phyloP scores from a whole-genome alignment of 31 red algal genomes.

The Asparagopsis taxiformis region DNA sequence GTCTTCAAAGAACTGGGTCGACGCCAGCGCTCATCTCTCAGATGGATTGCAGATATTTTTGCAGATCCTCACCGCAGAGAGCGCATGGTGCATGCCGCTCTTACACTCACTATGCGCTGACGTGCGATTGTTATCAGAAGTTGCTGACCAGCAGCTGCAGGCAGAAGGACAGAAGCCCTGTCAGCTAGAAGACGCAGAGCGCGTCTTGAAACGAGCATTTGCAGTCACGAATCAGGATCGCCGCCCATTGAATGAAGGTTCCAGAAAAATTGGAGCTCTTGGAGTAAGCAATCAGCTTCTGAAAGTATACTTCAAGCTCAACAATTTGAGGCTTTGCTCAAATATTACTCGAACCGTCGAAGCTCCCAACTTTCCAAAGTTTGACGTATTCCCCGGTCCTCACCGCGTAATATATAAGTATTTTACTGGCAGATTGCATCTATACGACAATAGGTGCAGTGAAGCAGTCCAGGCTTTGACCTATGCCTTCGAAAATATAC shows the following conservation, averaged over 20 bases:
- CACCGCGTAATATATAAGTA: constrained; percentile 93
- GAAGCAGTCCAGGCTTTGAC: constrained; percentile 64
- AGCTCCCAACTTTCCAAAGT: constrained; percentile 56
- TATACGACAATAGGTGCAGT: constrained; percentile 82
- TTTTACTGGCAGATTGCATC: constrained; percentile 75
- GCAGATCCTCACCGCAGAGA: constrained; percentile 19
- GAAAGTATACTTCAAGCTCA: constrained; percentile 91
- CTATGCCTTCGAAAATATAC: constrained; percentile 65
- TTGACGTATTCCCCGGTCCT: constrained; percentile 72
- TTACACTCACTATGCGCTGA: constrained; percentile 61
- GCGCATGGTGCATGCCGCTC: constrained; percentile 60
- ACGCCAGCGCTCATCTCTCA: constrained; percentile 45
- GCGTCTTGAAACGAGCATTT: constrained; percentile 71
- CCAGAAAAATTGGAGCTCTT: constrained; percentile 71
- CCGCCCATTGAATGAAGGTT: constrained; percentile 36
- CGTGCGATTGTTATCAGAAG: constrained; percentile 66
- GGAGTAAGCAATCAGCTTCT: constrained; percentile 88
- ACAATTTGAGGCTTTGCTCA: constrained; percentile 81
- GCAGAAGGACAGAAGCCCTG: constrained; percentile 26
- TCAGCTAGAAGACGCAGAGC: constrained; percentile 67
- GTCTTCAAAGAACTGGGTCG: constrained; percentile 51
- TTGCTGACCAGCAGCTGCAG: constrained; percentile 55
- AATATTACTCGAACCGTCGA: constrained; percentile 84
- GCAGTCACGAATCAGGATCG: constrained; percentile 74
- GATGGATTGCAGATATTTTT: constrained; percentile 24